Conservation (phyloP, 108 stramenopile genomes). For the Craspedostauros australis region DNA sequence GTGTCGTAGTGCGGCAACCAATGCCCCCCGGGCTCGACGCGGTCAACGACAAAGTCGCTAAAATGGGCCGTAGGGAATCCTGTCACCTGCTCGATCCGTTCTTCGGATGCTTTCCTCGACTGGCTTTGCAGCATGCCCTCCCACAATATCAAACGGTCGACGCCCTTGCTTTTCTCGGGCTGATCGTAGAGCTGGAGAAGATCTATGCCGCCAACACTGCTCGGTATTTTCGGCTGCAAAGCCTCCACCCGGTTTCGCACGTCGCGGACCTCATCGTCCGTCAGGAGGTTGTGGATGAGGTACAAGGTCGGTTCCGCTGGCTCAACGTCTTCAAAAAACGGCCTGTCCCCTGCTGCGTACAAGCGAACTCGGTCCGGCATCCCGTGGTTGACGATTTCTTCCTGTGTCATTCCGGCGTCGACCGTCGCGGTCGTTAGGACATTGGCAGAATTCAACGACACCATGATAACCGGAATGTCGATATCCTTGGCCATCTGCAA, state of each 20-base stretch:
- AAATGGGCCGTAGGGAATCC: constrained; percentile 73
- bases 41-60: constrained; percentile 74
- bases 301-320: constrained; percentile 59
- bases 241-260: constrained; percentile 44
- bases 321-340: constrained; percentile 87
- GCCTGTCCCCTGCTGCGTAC: constrained; percentile 85
- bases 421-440: constrained; percentile 74
- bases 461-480: constrained; percentile 87
- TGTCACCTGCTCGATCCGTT: constrained; percentile 85
- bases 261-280: constrained; percentile 43
- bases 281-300: constrained; percentile 84
- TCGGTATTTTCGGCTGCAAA: constrained; percentile 20
- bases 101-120: constrained; percentile 64
- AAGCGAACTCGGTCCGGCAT: constrained; percentile 59
- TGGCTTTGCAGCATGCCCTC: constrained; percentile 60
- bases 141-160: constrained; percentile 72
- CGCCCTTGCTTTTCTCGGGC: constrained; percentile 29
- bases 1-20: constrained; percentile 64
- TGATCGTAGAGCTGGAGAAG: constrained; percentile 40
- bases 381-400: constrained; percentile 45
- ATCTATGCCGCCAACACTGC: constrained; percentile 17
- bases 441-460: constrained; percentile 77
- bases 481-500: constrained; percentile 59
- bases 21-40: constrained; percentile 41
- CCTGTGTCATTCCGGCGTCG: constrained; percentile 34